Conservation (phyloP, 768 basidiomycete species). For the Kwoniella sp. region DNA sequence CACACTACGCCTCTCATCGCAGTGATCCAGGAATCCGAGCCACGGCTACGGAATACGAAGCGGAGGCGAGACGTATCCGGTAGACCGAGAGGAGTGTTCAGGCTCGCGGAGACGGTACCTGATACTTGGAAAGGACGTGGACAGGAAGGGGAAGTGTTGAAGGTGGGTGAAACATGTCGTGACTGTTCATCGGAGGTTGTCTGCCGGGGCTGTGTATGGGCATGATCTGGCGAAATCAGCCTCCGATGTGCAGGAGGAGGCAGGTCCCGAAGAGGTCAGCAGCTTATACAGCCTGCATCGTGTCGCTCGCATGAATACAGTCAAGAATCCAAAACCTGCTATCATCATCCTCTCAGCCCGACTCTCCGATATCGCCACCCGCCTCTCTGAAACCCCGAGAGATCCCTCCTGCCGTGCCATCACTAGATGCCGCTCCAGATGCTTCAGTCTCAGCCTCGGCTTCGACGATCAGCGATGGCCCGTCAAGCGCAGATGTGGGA, state of each 20-base stretch:
- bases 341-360: conserved; percentile 19
- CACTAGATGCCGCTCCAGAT: too few species aligned
- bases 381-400: background rate
- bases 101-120: conserved; percentile 56
- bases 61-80: conserved; percentile 29
- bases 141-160: conserved; percentile 50
- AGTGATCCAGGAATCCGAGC: conserved; percentile 53
- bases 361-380: conserved; percentile 3
- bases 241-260: too few species aligned
- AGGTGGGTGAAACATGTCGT: conserved; percentile 29
- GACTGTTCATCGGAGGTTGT: background rate
- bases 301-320: background rate
- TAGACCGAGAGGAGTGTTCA: conserved; percentile 49
- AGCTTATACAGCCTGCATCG: too few species aligned
- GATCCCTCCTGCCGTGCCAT: background rate
- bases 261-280: too few species aligned
- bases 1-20: background rate
- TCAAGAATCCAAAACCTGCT: conserved; percentile 17
- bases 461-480: too few species aligned
- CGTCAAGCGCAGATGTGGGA: too few species aligned
- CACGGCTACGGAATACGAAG: conserved; percentile 29
- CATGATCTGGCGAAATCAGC: too few species aligned
- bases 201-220: too few species aligned
- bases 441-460: too few species aligned
- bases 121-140: conserved; percentile 52